phyloP scores from a whole-genome alignment of 805 yeast species.

The Cyberlindnera americana region DNA sequence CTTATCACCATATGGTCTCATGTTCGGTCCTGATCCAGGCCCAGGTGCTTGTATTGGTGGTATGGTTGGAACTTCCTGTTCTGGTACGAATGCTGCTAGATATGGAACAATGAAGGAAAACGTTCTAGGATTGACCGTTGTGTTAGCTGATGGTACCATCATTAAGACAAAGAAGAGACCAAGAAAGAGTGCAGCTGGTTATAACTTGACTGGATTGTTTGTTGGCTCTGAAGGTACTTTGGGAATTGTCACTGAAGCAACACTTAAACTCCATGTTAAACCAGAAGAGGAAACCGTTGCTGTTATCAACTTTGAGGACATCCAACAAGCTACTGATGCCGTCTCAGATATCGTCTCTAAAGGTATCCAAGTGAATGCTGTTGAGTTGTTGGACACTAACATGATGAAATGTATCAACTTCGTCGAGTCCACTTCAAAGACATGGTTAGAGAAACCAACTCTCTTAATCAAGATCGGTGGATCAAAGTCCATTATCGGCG shows the following conservation, averaged over 20 bases:
- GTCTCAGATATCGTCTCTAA: constrained; percentile 57
- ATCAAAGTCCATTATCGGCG: constrained; percentile 42
- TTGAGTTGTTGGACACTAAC: constrained; percentile 68
- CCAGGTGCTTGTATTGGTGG: constrained; percentile 83
- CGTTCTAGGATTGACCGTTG: constrained; percentile 65
- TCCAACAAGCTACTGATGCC: constrained; percentile 68
- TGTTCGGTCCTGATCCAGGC: constrained; percentile 78
- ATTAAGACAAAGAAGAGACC: constrained; percentile 74
- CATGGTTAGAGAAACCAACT: constrained; percentile 59
- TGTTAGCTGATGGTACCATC: constrained; percentile 75
- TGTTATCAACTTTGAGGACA: constrained; percentile 61
- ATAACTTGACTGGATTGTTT: constrained; percentile 70
- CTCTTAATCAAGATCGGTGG: constrained; percentile 65
- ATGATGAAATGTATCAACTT: constrained; percentile 66
- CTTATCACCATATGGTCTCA: constrained; percentile 43
- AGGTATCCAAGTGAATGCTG: constrained; percentile 69
- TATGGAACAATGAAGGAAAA: constrained; percentile 82
- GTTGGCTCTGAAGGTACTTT: constrained; percentile 78
- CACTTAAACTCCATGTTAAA: constrained; percentile 61
- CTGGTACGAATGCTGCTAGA: constrained; percentile 75
- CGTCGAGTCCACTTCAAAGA: constrained; percentile 48
- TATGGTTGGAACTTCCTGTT: constrained; percentile 72
- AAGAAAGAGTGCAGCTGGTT: constrained; percentile 75
- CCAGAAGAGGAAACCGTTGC: constrained; percentile 67
- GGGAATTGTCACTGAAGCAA: constrained; percentile 76